Base-by-base conservation (phyloP, 208 protist genomes). In the Acanthamoeba rhysodes region DNA sequence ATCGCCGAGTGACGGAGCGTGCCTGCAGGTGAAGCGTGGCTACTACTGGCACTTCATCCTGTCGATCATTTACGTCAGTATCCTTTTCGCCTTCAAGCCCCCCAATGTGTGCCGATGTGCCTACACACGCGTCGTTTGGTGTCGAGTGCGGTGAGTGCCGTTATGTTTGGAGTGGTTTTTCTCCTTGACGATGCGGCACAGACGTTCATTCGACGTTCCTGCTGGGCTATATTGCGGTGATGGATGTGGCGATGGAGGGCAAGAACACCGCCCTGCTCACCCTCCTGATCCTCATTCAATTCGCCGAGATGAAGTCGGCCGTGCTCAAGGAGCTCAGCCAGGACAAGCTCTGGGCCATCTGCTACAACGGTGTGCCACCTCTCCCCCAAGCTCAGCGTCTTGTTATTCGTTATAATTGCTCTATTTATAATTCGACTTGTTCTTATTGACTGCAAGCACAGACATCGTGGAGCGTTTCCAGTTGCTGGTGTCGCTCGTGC, bases 261-360 rank as follows among this genome's bases (percentile, higher is more conserved):
- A 87, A 87, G 78, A 87, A 53, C 78, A 87, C 37, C 0, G 29
- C 78, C 24, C 78, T 87, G 22, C 78, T 87, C 37, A 87, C 78
- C 27, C 78, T 87, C 45, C 78, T 87, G 41, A 87, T 87, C 29
- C 48, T 87, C 27, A 59, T 87, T 20, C 78, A 87, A n/a, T 87
- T 87, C 48, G 78, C 78, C 78, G 78, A 87, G 20, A 87, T 87
- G 78, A 87, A 87, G 48, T 87, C 78, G 24, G 78, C 78, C 27
- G 78, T 87, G n/a, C 78, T 87, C 37, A 87, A 87, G 29, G 78
- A 87, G 32, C 18, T 87, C 22, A 50, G 22, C 29, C 78, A 87
- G 24, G 78, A 62, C 27, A 59, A 87, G 78, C 45, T 87, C 16
- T 87, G 78, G 37, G 78, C 78, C 48, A 87, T 87, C 78, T 87